Evolutionary conservation across 1,139 yeast genomes (phyloP), one percentile per base, ranked within the genome.

Genomic region (Meyerozyma carpophila): DNA sequence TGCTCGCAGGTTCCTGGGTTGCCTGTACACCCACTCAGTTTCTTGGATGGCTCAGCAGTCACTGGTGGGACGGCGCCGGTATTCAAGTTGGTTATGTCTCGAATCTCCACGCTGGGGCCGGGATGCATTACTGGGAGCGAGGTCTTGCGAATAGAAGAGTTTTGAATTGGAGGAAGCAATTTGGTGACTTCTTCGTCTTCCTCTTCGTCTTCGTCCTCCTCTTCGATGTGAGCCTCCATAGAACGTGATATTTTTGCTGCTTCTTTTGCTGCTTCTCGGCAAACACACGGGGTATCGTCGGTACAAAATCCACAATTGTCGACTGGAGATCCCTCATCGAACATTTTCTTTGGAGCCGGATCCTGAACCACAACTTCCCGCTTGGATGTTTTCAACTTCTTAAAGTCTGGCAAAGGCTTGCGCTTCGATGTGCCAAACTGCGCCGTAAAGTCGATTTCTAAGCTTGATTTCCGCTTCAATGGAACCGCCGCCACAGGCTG

Each of bases 301-400:
- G 95, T 81, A 58, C 98, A 91, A 63, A 91, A 91, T 1, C 97
- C 97, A 65, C 98, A 91, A 48, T 83, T 79, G 50, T 87, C 95
- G 45, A 81, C 78, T 3, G 86, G 84, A 1, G 82, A 74, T 36
- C 65, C 51, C 50, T 66, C 70, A 52, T 72, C 62, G 43, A 71
- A 70, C n/a, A 44, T 41, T 40, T 40, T 39, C 45, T 41, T 40
- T 16, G 44, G 36, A 28, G 43, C 32, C 26, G 54, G 9, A 4
- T 46, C 37, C 1, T 46, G 31, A 41, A 52, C 53, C 10, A 32
- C 40, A n/a, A 32, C 16, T 20, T 41, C 43, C 18, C 28, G 13
- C 1, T 20, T 31, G 14, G 43, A 41, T 27, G 51, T 50, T 38
- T 47, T 56, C 38, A 62, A 51, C 42, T 59, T 65, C 46, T 65